Base-by-base conservation (phyloP, 495 filamentous ascomycete species). In the Parachaetomium inaequale region DNA sequence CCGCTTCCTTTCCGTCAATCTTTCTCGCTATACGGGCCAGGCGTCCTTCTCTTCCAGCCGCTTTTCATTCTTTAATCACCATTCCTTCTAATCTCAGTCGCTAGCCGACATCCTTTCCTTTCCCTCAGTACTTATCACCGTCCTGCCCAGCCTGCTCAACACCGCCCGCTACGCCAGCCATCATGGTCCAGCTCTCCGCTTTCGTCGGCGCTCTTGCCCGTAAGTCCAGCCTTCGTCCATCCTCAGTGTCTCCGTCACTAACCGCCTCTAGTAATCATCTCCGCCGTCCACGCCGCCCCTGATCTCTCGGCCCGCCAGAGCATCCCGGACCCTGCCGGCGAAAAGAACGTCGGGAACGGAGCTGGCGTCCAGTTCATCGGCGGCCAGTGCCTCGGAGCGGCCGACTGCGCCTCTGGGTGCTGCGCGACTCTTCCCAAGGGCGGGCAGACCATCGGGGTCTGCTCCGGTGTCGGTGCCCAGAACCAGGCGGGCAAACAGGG, bases 211-310 rank as follows among this genome's bases (percentile, higher is more conserved):
- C 63, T n/a, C 23, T 72, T 7, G 70, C 67, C 45, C 31, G 65
- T 63, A 50, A 63, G 65, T 61, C 8, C n/a, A 2, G 7, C 11
- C 25, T 26, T n/a, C 10, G 7, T n/a, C 3, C 5, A 28, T 12
- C 36, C 12, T n/a, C n/a, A n/a, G n/a, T 12, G 4, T 12, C 12
- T 11, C 6, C 15, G 2, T 32, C 1, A 14, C 38, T 65, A 32
- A 65, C 58, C 40, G 0, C 1, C 45, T 2, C 14, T 23, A 69
- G 64, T 86, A 34, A 79, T 75, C n/a, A 76, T 83, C 21, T 84
- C 75, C n/a, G 80, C 79, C 34, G 76, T 75, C 72, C 76, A 84
- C n/a, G 79, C 80, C 21, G 78, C 80, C 43, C 80, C 78, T 34
- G 77, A 76, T 34, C 79, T 85, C 40, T 82, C 79, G 3, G 71